A percentile compares a stretch with the other conserved stretches of the same genome.
Conservation (phyloP, 78 protist species). For the Dictyostelium intermedium region DNA sequence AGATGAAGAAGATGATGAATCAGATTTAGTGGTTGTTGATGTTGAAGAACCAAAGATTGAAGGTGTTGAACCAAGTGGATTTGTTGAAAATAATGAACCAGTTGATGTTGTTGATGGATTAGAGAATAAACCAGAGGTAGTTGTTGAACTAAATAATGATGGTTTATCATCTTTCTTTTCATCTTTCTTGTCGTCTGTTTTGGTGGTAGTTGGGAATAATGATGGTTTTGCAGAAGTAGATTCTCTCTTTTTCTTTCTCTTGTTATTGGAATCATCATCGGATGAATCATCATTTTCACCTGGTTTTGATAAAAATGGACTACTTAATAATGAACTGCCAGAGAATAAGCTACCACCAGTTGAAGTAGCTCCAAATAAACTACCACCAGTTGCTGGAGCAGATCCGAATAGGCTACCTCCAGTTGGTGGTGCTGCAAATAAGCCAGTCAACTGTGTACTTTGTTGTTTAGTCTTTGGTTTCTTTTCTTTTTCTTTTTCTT, state of each 20-base stretch:
- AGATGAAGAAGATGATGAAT: neutral
- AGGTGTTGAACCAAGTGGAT: slow-evolving; percentile 2
- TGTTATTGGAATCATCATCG: neutral
- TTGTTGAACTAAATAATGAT: neutral
- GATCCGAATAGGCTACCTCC: neutral
- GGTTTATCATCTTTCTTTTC: neutral
- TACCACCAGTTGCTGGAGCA: neutral
- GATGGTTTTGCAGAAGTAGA: neutral
- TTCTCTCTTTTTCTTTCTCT: neutral
- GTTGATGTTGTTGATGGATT: neutral
- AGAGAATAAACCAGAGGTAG: neutral
- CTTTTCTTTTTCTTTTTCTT: neutral
- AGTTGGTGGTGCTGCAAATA: neutral
- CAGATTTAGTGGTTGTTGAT: neutral
- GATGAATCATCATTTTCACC: neutral
- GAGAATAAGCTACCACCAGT: neutral
- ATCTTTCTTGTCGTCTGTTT: neutral
- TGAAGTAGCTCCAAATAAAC: neutral
- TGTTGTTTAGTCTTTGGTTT: neutral
- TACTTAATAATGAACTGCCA: neutral
- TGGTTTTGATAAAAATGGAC: neutral
- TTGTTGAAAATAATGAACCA: neutral
- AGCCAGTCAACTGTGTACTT: neutral
- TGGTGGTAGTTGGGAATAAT: neutral
- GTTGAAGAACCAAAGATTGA: neutral